Percentiles rank a stretch among this genome's conserved stretches.
These are phyloP conservation scores for Macrophomina pseudophaseolina DNA, from an alignment of 2,329 filamentous ascomycete genomes.

Conservation along the genomic window DNA sequence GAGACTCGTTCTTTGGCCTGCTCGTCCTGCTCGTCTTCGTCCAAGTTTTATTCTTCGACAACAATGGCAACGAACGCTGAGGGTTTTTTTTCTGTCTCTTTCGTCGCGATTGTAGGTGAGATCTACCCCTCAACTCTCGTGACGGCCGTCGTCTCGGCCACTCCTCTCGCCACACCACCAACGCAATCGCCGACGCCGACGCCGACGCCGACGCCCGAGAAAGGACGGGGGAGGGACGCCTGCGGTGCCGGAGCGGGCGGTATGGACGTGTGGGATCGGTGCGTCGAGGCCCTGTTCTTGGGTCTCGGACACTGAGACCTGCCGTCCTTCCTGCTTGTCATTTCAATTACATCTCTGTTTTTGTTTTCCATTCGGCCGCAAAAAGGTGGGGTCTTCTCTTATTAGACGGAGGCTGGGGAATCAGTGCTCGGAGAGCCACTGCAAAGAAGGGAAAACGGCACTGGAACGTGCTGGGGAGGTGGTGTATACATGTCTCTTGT, in stretches of 20 bases:
- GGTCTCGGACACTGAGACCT: slow-evolving; percentile 1
- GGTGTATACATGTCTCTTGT: neutral
- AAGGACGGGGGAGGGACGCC: neutral
- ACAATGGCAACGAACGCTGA: neutral
- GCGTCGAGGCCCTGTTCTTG: slow-evolving; percentile 11
- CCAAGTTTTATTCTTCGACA: neutral
- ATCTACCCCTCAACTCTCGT: slow-evolving; percentile 5
- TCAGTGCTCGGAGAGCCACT: neutral
- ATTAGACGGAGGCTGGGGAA: neutral
- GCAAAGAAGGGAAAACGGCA: neutral
- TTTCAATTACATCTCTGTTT: neutral
- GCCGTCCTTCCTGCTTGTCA: neutral
- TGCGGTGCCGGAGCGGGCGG: slow-evolving; percentile 6
- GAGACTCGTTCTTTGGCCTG: slow-evolving; percentile 15
- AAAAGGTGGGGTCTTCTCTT: neutral
- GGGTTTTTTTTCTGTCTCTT: slow-evolving; percentile 3
- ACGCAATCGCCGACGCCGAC: neutral
- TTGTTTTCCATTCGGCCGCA: neutral
- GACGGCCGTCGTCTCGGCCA: neutral
- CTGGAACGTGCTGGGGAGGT: neutral
- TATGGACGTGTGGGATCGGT: slow-evolving; percentile 23
- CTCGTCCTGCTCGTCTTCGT: slow-evolving; percentile 12
- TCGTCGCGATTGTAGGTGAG: neutral
- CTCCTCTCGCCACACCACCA: neutral
- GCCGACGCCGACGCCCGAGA: neutral